A percentile compares a stretch with the other conserved stretches of the same genome.
Conservation (phyloP, 176 grass and related monocot species). For the Pontederia crassipes region DNA sequence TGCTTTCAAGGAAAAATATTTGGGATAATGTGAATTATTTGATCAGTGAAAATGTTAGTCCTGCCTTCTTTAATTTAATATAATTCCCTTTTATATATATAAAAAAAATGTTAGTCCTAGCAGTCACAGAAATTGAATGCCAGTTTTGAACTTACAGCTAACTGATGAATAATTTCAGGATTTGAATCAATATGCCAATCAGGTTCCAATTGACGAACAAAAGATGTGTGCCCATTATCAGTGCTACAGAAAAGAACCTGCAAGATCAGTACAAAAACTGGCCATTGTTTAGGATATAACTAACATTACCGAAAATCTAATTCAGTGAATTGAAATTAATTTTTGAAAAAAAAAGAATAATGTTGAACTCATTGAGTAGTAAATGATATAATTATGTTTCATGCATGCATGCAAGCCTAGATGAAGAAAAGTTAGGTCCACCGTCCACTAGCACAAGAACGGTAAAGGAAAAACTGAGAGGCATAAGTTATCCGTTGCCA, state of each 20-base stretch:
- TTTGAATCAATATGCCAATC: slow-evolving; percentile 98
- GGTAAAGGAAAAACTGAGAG: no score
- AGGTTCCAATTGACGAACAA: slow-evolving; percentile 95
- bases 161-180: slow-evolving; percentile 83
- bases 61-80: no score
- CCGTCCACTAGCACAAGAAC: no score
- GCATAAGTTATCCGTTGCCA: no score
- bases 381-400: no score
- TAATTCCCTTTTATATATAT: not conserved
- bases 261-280: slow-evolving; percentile 22
- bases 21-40: no score
- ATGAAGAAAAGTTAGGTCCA: no score
- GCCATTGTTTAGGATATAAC: not conserved
- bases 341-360: no score
- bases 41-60: not conserved
- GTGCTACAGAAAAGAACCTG: slow-evolving; percentile 96
- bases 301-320: not conserved
- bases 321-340: not conserved
- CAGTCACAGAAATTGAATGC: not conserved
- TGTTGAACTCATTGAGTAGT: no score
- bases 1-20: no score
- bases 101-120: not conserved
- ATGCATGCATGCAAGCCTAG: no score
- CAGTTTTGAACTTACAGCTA: slow-evolving; percentile 62
- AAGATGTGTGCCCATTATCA: slow-evolving; percentile 81